These are phyloP conservation scores for Chiua virens DNA, from an alignment of 768 basidiomycete genomes.

Conservation along the genomic window DNA sequence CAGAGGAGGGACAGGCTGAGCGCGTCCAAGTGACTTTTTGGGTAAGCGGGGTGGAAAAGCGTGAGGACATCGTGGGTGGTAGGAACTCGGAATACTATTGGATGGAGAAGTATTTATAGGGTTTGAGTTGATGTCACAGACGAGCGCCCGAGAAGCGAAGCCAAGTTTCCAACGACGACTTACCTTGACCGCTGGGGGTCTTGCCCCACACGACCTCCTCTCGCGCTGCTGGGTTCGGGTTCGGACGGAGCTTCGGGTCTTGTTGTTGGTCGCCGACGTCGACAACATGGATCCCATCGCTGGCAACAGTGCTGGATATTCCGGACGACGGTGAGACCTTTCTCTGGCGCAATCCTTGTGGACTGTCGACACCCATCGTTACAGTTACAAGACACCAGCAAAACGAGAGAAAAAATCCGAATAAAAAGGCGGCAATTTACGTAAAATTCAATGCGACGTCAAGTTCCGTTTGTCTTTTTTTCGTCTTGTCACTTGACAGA, in stretches of 20 bases:
- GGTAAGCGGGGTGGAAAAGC: slow-evolving; percentile 77
- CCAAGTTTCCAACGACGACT: slow-evolving; percentile 19
- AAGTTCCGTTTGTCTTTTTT: too few relatives aligned
- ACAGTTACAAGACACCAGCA: neutral
- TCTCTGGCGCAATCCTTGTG: slow-evolving; percentile 26
- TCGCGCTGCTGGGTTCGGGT: neutral
- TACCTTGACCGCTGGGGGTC: slow-evolving; percentile 78
- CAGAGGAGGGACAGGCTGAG: slow-evolving; percentile 80
- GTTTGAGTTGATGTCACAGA: neutral
- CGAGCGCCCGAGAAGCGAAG: neutral
- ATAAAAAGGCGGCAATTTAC: slow-evolving; percentile 6
- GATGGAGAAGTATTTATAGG: slow-evolving; percentile 2
- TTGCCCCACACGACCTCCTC: slow-evolving; percentile 86
- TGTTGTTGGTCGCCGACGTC: slow-evolving; percentile 3
- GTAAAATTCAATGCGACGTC: slow-evolving; percentile 8
- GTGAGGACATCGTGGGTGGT: slow-evolving; percentile 91
- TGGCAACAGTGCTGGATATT: neutral
- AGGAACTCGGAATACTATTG: slow-evolving; percentile 85
- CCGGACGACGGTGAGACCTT: slow-evolving; percentile 1
- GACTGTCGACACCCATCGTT: slow-evolving; percentile 20
- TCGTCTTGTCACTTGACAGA: too few relatives aligned
- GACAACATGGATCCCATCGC: neutral
- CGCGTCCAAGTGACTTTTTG: slow-evolving; percentile 87
- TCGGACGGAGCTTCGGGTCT: slow-evolving; percentile 10
- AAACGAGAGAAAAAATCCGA: neutral